phyloP scores from a whole-genome alignment of 495 filamentous ascomycete genomes.

The Aspergillus homomorphus region DNA sequence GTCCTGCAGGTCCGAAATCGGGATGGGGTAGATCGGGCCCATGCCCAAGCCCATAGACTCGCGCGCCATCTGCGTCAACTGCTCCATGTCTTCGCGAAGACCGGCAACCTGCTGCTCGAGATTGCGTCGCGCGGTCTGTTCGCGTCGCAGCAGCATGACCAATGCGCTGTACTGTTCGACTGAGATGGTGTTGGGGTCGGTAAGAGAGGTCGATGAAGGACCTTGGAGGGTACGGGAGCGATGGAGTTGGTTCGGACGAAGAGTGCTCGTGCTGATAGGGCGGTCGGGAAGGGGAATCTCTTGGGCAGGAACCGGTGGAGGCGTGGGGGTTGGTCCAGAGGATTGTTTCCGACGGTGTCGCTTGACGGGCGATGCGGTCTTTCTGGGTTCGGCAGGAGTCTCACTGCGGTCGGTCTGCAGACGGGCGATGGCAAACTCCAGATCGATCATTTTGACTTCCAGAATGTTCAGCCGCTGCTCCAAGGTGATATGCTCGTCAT shows the following conservation, averaged over 20 bases:
- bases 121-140: slow-evolving; percentile 52
- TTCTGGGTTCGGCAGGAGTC: slow-evolving; percentile 18
- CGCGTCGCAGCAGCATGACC: slow-evolving; percentile 52
- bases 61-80: slow-evolving; percentile 33
- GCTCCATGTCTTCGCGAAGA: slow-evolving; percentile 51
- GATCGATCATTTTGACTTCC: slow-evolving; percentile 54
- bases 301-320: too few relatives aligned
- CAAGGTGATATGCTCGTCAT: slow-evolving; percentile 44
- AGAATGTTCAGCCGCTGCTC: slow-evolving; percentile 52
- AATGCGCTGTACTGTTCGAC: slow-evolving; percentile 57
- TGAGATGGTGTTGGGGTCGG: slow-evolving; percentile 41
- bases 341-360: slow-evolving; percentile 27
- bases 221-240: slow-evolving; percentile 30
- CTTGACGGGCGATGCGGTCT: slow-evolving; percentile 14
- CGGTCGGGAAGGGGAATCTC: slow-evolving; percentile 16
- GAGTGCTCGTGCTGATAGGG: slow-evolving; percentile 40
- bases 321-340: background rate
- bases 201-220: slow-evolving; percentile 33
- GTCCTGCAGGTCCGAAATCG: slow-evolving; percentile 34
- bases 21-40: slow-evolving; percentile 36
- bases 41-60: slow-evolving; percentile 28
- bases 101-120: slow-evolving; percentile 51
- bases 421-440: slow-evolving; percentile 53
- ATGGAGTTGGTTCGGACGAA: slow-evolving; percentile 33
- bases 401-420: slow-evolving; percentile 41